Percentiles rank a stretch among this genome's conserved stretches.
phyloP scores from a whole-genome alignment of 2,329 filamentous ascomycete genomes.

The Penicillium psychrosexuale region DNA sequence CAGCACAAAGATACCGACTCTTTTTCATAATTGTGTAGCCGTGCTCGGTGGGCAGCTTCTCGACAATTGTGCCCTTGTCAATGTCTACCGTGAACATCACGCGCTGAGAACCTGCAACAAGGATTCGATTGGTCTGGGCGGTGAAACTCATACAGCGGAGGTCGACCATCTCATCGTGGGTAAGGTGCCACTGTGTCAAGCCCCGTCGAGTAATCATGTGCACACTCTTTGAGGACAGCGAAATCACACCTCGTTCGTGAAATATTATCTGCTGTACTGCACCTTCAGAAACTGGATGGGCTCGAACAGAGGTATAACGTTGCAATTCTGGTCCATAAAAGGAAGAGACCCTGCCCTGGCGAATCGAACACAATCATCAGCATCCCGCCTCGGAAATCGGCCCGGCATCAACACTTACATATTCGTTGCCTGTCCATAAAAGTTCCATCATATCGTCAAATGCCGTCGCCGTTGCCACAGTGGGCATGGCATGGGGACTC shows the following conservation, averaged over 20 bases:
- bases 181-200: constrained; percentile 82
- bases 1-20: constrained; percentile 83
- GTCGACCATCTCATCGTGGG: constrained; percentile 75
- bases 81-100: constrained; percentile 76
- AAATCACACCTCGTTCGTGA: constrained; percentile 85
- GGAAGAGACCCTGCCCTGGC: constrained; percentile 79
- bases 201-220: constrained; percentile 87
- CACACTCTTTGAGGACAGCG: constrained; percentile 75
- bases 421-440: constrained; percentile 89
- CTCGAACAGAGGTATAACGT: constrained; percentile 85
- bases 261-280: constrained; percentile 84
- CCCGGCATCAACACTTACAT: constrained; percentile 55
- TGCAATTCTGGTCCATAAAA: constrained; percentile 84
- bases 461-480: constrained; percentile 72
- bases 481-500: constrained; percentile 65
- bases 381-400: not conserved
- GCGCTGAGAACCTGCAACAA: constrained; percentile 83
- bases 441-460: constrained; percentile 90
- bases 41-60: constrained; percentile 68
- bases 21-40: constrained; percentile 92
- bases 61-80: constrained; percentile 68
- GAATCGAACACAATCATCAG: constrained; percentile 17
- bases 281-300: constrained; percentile 70
- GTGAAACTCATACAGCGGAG: constrained; percentile 94
- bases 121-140: constrained; percentile 76